phyloP scores from a whole-genome alignment of 768 basidiomycete species.

The Russula emetica region DNA sequence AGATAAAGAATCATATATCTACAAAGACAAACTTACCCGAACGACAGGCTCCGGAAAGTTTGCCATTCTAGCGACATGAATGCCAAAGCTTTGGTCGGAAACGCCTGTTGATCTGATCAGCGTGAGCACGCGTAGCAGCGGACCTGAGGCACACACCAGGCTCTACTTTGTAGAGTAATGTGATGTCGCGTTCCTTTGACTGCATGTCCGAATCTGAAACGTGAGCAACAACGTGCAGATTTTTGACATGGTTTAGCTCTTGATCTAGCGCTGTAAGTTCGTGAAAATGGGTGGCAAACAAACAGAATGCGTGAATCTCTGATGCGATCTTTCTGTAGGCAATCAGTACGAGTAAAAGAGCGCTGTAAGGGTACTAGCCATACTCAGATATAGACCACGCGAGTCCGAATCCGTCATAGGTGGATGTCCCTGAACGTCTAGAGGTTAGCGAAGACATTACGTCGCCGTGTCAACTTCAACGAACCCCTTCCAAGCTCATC shows the following conservation, averaged over 20 bases:
- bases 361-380: conserved; percentile 27
- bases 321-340: conserved; percentile 80
- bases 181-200: conserved; percentile 67
- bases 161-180: conserved; percentile 66
- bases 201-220: conserved; percentile 52
- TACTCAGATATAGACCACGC: conserved; percentile 99
- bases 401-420: conserved; percentile 95
- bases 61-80: conserved; percentile 95
- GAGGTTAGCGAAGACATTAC: conserved; percentile 2
- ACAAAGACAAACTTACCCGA: conserved; percentile 47
- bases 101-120: conserved; percentile 50
- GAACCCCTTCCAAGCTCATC: conserved; percentile 91
- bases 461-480: conserved; percentile 7
- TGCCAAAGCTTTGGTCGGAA: conserved; percentile 97
- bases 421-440: conserved; percentile 69
- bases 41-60: conserved; percentile 96
- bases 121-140: background rate
- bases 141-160: conserved; percentile 52
- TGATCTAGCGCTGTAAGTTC: conserved; percentile 91
- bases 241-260: conserved; percentile 82
- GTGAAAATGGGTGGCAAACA: conserved; percentile 98
- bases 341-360: background rate
- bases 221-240: conserved; percentile 93
- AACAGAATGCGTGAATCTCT: conserved; percentile 86
- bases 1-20: background rate